These are phyloP conservation scores for Yamadazyma scolyti DNA, from an alignment of 805 yeast species.

Conservation along the genomic window DNA sequence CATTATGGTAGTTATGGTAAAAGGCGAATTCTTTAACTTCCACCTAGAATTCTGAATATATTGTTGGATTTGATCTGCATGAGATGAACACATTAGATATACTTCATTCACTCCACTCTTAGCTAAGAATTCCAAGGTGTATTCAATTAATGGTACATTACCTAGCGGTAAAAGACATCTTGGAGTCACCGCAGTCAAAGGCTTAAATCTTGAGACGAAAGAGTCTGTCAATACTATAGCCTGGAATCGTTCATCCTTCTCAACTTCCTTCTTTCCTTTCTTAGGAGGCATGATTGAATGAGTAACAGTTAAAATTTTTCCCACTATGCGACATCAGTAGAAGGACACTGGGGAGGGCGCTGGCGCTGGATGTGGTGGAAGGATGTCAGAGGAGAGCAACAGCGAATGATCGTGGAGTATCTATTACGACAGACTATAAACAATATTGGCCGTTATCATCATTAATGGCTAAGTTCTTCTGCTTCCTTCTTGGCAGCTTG, in stretches of 20 bases:
- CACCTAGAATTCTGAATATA: conserved; percentile 76
- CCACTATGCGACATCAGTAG: not conserved
- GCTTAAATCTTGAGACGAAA: conserved; percentile 88
- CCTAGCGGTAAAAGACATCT: conserved; percentile 91
- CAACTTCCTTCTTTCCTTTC: conserved; percentile 55
- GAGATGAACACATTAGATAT: conserved; percentile 83
- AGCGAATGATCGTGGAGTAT: no score
- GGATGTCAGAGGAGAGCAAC: not conserved
- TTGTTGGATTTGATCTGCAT: conserved; percentile 81
- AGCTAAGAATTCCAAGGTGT: conserved; percentile 91
- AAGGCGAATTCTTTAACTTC: conserved; percentile 68
- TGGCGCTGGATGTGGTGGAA: not conserved
- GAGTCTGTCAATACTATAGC: conserved; percentile 95
- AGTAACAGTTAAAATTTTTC: not conserved
- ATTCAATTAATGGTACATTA: conserved; percentile 89
- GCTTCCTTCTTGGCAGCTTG: conserved; percentile 6
- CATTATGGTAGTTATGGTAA: conserved; percentile 72
- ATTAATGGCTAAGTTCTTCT: conserved; percentile 4
- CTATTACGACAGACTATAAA: no score
- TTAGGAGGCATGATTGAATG: conserved; percentile 47
- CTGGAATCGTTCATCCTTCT: conserved; percentile 74
- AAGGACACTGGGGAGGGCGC: not conserved
- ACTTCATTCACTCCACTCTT: conserved; percentile 89
- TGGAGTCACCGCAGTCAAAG: conserved; percentile 80
- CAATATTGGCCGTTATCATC: no score